Conservation (phyloP, 2,329 filamentous ascomycete genomes). For the Chalaropsis ovoidea region DNA sequence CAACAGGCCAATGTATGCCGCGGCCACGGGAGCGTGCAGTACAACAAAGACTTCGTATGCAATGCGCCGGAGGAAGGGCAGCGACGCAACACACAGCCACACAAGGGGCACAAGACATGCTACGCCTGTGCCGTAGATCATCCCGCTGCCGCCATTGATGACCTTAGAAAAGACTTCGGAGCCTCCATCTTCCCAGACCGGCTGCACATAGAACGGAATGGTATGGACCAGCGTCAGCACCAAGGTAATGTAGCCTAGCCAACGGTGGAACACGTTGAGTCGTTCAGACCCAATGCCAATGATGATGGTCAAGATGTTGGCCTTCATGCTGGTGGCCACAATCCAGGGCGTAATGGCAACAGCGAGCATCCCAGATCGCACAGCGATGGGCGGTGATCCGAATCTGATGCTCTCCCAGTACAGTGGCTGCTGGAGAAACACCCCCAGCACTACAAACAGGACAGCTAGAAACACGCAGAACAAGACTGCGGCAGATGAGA, state of each 20-base stretch:
- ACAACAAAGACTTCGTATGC: slow-evolving; percentile 81
- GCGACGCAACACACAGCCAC: slow-evolving; percentile 75
- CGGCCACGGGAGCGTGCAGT: slow-evolving; percentile 70
- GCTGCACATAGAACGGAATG: slow-evolving; percentile 80
- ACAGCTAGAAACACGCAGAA: slow-evolving; percentile 57
- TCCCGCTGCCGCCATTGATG: slow-evolving; percentile 53
- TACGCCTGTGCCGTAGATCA: slow-evolving; percentile 77
- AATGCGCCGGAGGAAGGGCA: slow-evolving; percentile 63
- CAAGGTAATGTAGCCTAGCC: slow-evolving; percentile 78
- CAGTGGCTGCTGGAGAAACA: slow-evolving; percentile 76
- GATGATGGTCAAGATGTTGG: slow-evolving; percentile 70
- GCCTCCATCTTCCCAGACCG: slow-evolving; percentile 71
- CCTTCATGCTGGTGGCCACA: slow-evolving; percentile 78
- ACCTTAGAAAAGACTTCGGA: slow-evolving; percentile 59
- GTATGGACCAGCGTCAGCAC: slow-evolving; percentile 75
- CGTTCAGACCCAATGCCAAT: slow-evolving; percentile 89
- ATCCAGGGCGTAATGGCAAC: slow-evolving; percentile 92
- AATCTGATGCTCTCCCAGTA: slow-evolving; percentile 81
- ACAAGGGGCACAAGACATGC: slow-evolving; percentile 70
- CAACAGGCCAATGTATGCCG: slow-evolving; percentile 70
- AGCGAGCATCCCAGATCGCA: slow-evolving; percentile 82
- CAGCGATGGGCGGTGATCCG: slow-evolving; percentile 78
- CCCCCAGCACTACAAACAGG: slow-evolving; percentile 66
- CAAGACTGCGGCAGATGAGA: slow-evolving; percentile 67
- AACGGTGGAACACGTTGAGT: slow-evolving; percentile 85